Evolutionary conservation across 169 alveolate species (phyloP), one percentile per base, ranked within the genome.

Genomic region (Plasmodium reichenowi): DNA sequence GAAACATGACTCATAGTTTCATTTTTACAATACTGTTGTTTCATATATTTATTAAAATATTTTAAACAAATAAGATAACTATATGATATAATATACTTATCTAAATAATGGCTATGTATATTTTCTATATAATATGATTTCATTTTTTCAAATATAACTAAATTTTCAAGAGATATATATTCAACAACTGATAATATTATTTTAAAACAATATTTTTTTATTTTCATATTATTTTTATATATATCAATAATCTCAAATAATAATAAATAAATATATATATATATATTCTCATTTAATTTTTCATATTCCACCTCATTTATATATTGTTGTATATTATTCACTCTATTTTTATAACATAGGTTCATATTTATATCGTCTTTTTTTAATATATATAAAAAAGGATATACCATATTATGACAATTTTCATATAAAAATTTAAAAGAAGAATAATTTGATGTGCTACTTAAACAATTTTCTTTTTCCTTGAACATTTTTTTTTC

Each of bases 1-100:
- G 89, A 24, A 13, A 29, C 6, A 26, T 20, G 6, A 20, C 10
- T 45, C 5, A 17, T 20, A 6, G 10, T 17, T 54, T 6, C 5
- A 26, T 45, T 22, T 50, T n/a, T 66, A 38, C 56, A 29, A 13
- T 3, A 29, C 15, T 58, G 64, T 26, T 78, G 71, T 12, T 15
- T 58, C 26, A 64, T 59, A 5, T 15, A 43, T 8, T 12, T 29
- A 63, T 66, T 22, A 54, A 32, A 83, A 68, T 32, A 63, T n/a
- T 83, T 83, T 50, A 63, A 78, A 64, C 92, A 86, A 20, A 86
- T 48, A 67, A 15, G 68, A 56, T 86, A 86, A 22, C 92, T 86
- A 60, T 86, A 86, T 20, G 76, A 26, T 52, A 86, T 86, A 22
- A 86, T 24, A 73, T 86, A 86, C 78, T 86, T 86, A 72, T 86